These are phyloP conservation scores for Rhizopus delemar DNA, from an alignment of 371 early-diverging fungal genomes.

Conservation along the genomic window DNA sequence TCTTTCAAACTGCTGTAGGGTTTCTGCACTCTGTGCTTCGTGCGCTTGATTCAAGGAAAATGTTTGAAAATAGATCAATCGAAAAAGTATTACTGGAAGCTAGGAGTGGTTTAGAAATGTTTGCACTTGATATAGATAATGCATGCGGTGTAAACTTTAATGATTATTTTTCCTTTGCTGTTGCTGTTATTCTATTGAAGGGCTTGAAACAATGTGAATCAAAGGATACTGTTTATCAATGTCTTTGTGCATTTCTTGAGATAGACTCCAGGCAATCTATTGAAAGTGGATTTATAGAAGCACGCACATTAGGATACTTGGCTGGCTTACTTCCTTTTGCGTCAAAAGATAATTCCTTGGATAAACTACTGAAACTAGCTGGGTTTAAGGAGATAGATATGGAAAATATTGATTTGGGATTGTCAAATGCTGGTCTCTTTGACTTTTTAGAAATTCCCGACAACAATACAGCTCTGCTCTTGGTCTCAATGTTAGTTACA, in stretches of 20 bases:
- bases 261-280: constrained; percentile 61
- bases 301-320: constrained; percentile 72
- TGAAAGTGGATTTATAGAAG: constrained; percentile 55
- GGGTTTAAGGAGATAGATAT: constrained; percentile 57
- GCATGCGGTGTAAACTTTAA: constrained; percentile 78
- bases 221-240: constrained; percentile 69
- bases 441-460: constrained; percentile 71
- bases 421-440: constrained; percentile 63
- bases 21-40: constrained; percentile 73
- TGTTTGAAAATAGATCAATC: constrained; percentile 66
- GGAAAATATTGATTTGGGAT: constrained; percentile 52
- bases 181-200: constrained; percentile 77
- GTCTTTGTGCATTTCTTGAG: constrained; percentile 72
- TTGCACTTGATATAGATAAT: constrained; percentile 68
- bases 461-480: constrained; percentile 69
- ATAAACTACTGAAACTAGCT: constrained; percentile 63
- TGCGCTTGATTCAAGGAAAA: constrained; percentile 70
- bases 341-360: constrained; percentile 62
- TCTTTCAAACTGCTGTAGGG: constrained; percentile 72
- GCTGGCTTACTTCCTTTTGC: constrained; percentile 74
- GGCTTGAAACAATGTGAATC: constrained; percentile 79
- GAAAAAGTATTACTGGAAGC: constrained; percentile 70
- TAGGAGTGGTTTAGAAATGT: constrained; percentile 66
- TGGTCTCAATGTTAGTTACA: constrained; percentile 76
- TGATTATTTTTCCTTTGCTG: constrained; percentile 84